A percentile compares a stretch with the other conserved stretches of the same genome.
Evolutionary conservation across 2,329 filamentous ascomycete genomes (phyloP).

Genomic region (Dactylellina sp.): DNA sequence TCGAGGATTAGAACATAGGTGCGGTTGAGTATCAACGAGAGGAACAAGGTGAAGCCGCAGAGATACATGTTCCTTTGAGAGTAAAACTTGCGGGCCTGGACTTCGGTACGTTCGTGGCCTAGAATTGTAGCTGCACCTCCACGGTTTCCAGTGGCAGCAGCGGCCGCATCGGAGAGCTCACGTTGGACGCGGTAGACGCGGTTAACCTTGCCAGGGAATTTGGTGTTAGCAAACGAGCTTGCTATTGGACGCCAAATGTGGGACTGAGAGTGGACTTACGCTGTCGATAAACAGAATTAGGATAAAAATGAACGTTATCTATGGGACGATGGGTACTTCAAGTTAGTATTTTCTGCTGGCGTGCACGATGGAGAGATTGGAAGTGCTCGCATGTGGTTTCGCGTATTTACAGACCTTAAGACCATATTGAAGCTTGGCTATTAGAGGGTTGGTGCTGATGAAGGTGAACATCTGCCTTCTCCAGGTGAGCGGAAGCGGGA

Average conservation of each 20-base stretch:
- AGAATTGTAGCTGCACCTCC: constrained; percentile 74
- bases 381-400: too few relatives aligned
- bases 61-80: constrained; percentile 99
- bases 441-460: constrained; percentile 85
- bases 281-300: constrained; percentile 97
- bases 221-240: neutral
- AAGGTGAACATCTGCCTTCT: constrained; percentile 93
- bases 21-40: constrained; percentile 97
- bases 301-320: constrained; percentile 99
- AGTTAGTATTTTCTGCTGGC: constrained; percentile 54
- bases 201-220: constrained; percentile 64
- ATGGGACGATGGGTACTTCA: neutral
- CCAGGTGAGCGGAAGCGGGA: constrained; percentile 88
- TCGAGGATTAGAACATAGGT: constrained; percentile 98
- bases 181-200: constrained; percentile 96
- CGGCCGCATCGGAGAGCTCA: constrained; percentile 74
- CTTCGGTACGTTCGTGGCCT: constrained; percentile 95
- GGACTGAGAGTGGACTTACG: constrained; percentile 70
- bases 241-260: neutral
- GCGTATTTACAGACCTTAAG: constrained; percentile 74
- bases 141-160: constrained; percentile 55
- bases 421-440: constrained; percentile 96
- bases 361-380: too few relatives aligned
- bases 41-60: constrained; percentile 98
- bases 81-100: constrained; percentile 99